These are phyloP conservation scores for Polygonum aviculare DNA, from an alignment of 148 eudicot genomes.

Conservation along the genomic window DNA sequence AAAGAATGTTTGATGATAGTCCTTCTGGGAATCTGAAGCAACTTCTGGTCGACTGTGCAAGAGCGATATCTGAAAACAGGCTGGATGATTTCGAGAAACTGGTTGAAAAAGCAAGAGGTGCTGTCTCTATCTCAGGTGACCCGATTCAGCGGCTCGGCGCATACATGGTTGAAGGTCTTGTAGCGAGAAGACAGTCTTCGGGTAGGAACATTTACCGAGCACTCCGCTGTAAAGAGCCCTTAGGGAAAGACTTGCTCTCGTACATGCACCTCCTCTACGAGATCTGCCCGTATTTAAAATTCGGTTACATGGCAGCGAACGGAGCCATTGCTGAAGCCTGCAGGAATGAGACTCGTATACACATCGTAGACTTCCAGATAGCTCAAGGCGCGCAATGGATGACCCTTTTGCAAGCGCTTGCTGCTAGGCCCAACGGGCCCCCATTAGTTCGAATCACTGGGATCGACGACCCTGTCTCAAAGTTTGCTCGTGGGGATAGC, in stretches of 20 bases:
- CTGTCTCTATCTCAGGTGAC: conserved; percentile 57
- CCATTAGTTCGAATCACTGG: conserved; percentile 49
- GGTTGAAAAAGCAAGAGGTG: conserved; percentile 36
- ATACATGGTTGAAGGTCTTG: conserved; percentile 55
- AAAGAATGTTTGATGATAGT: conserved; percentile 27
- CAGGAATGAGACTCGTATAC: conserved; percentile 37
- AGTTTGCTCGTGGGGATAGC: conserved; percentile 40
- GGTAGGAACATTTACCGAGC: conserved; percentile 50
- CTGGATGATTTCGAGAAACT: conserved; percentile 18
- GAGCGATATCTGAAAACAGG: conserved; percentile 37
- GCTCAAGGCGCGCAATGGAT: conserved; percentile 56
- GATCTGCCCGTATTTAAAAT: conserved; percentile 50
- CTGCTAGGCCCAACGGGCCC: conserved; percentile 53
- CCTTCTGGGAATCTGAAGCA: conserved; percentile 29
- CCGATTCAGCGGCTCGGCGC: conserved; percentile 56
- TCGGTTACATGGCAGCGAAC: conserved; percentile 58
- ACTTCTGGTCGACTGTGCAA: conserved; percentile 43
- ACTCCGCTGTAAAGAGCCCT: conserved; percentile 43
- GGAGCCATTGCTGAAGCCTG: conserved; percentile 50
- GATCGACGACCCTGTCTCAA: conserved; percentile 37
- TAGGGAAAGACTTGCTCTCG: conserved; percentile 34
- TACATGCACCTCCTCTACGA: conserved; percentile 51
- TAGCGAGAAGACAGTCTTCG: conserved; percentile 37
- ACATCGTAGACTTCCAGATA: conserved; percentile 56
- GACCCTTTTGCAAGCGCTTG: conserved; percentile 44